Conservation (phyloP, 73 alveolate species). For the Uronychia binucleata region DNA sequence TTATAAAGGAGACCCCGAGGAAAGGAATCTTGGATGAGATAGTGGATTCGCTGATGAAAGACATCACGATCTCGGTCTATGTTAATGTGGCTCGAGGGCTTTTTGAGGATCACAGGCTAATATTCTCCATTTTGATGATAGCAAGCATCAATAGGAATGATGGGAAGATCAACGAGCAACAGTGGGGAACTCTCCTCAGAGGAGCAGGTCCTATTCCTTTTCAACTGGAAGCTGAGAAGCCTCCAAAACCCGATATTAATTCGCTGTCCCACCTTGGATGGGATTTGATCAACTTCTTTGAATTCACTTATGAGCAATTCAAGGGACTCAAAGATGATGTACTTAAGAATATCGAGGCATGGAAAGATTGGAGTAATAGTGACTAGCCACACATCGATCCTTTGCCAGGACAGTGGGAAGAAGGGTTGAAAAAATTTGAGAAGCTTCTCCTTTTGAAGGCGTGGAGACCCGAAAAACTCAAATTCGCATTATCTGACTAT, state of each 20-base stretch:
- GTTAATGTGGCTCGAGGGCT: constrained; percentile 99
- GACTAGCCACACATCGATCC: constrained; percentile 20
- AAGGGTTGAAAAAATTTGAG: constrained; percentile 21
- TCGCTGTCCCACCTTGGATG: constrained; percentile 82
- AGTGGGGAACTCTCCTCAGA: constrained; percentile 88
- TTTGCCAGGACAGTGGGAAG: constrained; percentile 40
- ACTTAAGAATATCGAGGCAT: constrained; percentile 57
- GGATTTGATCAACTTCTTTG: constrained; percentile 86
- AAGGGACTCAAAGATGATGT: constrained; percentile 75
- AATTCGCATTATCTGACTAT: constrained; percentile 77
- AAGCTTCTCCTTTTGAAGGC: constrained; percentile 81
- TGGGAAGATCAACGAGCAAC: constrained; percentile 81
- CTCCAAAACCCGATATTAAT: constrained; percentile 62
- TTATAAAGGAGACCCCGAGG: constrained; percentile 89
- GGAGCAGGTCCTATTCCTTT: constrained; percentile 43
- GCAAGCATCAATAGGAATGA: constrained; percentile 89
- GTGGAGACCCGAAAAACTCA: constrained; percentile 85
- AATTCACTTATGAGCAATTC: constrained; percentile 69
- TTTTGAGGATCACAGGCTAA: constrained; percentile 97
- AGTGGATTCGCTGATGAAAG: constrained; percentile 85
- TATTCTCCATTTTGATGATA: constrained; percentile 96
- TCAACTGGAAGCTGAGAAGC: constrained; percentile 30
- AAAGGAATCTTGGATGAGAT: constrained; percentile 91
- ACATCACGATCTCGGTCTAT: constrained; percentile 91
- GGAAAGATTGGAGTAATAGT: constrained; percentile 68